phyloP scores from a whole-genome alignment of 495 filamentous ascomycete genomes.

The Penicillium simplicissimum region DNA sequence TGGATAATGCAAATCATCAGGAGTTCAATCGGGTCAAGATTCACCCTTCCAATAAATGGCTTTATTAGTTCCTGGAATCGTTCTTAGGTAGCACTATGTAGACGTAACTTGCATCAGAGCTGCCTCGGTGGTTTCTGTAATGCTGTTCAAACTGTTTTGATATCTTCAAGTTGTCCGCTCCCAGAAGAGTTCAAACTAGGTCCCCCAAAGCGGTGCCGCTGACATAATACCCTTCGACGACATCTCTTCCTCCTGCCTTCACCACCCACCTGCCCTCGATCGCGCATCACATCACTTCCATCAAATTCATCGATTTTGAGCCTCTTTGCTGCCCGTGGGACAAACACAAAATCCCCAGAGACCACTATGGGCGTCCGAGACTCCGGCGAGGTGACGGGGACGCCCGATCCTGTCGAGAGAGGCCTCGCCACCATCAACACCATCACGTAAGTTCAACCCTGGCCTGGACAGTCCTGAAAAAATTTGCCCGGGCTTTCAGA shows the following conservation, averaged over 20 bases:
- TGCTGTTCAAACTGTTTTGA: neutral
- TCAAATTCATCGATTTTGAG: slow-evolving; percentile 28
- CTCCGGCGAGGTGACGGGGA: slow-evolving; percentile 51
- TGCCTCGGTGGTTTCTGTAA: neutral
- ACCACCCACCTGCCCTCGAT: slow-evolving; percentile 27
- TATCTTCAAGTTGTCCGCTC: neutral
- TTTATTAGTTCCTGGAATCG: neutral
- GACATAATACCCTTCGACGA: slow-evolving; percentile 13
- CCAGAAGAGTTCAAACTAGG: neutral
- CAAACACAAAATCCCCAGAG: neutral
- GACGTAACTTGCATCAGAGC: neutral
- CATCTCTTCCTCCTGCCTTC: slow-evolving; percentile 21
- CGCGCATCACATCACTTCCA: slow-evolving; percentile 25
- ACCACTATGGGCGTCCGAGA: slow-evolving; percentile 50
- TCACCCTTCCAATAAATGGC: neutral
- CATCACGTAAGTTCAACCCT: slow-evolving; percentile 56
- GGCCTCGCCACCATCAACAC: slow-evolving; percentile 78
- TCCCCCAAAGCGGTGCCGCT: slow-evolving; percentile 18
- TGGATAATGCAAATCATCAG: slow-evolving; percentile 16
- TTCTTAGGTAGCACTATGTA: neutral
- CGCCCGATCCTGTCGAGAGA: slow-evolving; percentile 67
- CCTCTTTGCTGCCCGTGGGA: neutral
- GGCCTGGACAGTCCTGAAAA: neutral
- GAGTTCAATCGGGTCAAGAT: slow-evolving; percentile 7
- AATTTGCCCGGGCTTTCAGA: slow-evolving; percentile 6